phyloP scores from a whole-genome alignment of 2,329 filamentous ascomycete genomes.

The Penicillium thymicola region DNA sequence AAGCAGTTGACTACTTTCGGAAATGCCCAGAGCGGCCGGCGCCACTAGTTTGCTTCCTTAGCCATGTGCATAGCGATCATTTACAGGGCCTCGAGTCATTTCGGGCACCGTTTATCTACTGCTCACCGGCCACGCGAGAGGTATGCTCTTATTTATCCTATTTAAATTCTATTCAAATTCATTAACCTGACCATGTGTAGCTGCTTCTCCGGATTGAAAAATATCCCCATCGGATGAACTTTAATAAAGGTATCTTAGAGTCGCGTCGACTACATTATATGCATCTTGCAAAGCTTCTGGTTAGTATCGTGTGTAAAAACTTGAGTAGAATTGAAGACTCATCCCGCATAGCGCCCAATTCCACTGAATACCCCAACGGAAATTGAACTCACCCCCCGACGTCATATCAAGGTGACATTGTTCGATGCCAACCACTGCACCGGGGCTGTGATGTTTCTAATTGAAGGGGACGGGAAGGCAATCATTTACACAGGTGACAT shows the following conservation, averaged over 20 bases:
- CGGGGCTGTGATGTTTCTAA: slow-evolving; percentile 87
- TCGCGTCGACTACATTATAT: slow-evolving; percentile 70
- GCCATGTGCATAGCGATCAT: slow-evolving; percentile 91
- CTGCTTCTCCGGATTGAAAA: slow-evolving; percentile 76
- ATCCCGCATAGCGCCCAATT: slow-evolving; percentile 61
- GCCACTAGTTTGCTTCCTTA: slow-evolving; percentile 81
- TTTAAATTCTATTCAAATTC: neutral
- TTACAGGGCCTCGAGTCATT: slow-evolving; percentile 74
- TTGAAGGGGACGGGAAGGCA: slow-evolving; percentile 69
- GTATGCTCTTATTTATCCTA: slow-evolving; percentile 32
- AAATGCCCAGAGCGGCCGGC: slow-evolving; percentile 51
- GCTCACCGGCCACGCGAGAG: slow-evolving; percentile 76
- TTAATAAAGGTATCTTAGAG: slow-evolving; percentile 73
- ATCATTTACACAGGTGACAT: slow-evolving; percentile 88
- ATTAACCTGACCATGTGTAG: slow-evolving; percentile 27
- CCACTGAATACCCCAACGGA: slow-evolving; percentile 75
- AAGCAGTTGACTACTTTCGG: slow-evolving; percentile 76
- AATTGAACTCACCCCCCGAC: slow-evolving; percentile 69
- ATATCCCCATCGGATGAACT: slow-evolving; percentile 76
- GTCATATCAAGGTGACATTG: slow-evolving; percentile 73
- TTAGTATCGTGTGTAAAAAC: slow-evolving; percentile 28
- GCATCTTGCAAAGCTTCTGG: slow-evolving; percentile 67
- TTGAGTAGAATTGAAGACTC: neutral
- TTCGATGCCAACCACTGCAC: slow-evolving; percentile 91
- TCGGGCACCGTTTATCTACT: slow-evolving; percentile 81